phyloP scores from a whole-genome alignment of 768 basidiomycete species.

The Amanita inopinata region DNA sequence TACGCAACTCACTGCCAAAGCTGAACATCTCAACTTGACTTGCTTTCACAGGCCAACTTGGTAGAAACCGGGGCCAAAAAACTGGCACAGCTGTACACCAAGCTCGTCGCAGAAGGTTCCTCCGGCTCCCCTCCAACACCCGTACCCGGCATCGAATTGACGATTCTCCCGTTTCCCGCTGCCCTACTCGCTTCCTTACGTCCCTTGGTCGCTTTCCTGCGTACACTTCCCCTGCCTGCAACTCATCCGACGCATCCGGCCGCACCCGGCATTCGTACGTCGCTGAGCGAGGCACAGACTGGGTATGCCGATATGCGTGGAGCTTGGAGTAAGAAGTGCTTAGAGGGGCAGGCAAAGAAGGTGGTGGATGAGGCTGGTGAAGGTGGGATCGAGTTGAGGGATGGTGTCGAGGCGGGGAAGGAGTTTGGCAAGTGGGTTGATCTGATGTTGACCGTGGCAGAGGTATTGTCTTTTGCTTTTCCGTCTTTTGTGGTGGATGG shows the following conservation, averaged over 20 bases:
- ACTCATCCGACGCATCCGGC: constrained; percentile 83
- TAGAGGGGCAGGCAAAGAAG: constrained; percentile 63
- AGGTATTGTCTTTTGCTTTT: no score
- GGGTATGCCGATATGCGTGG: constrained; percentile 87
- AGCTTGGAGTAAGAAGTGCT: constrained; percentile 62
- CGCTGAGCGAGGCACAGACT: constrained; percentile 66
- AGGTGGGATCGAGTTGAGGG: constrained; percentile 45
- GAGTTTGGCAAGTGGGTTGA: constrained; percentile 71
- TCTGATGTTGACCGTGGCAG: constrained; percentile 51
- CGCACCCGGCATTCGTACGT: constrained; percentile 48
- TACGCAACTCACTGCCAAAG: constrained; percentile 15
- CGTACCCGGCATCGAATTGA: constrained; percentile 37
- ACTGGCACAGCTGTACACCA: constrained; percentile 74
- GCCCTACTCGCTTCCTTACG: constrained; percentile 41
- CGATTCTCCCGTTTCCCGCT: constrained; percentile 44
- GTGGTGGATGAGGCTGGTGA: constrained; percentile 36
- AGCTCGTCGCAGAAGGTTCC: constrained; percentile 78
- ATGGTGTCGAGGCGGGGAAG: constrained; percentile 53
- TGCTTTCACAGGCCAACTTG: constrained; percentile 43
- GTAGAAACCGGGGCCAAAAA: constrained; percentile 81
- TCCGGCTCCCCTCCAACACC: constrained; percentile 62
- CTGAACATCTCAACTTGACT: background rate
- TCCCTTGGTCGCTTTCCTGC: constrained; percentile 60
- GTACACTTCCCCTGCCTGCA: constrained; percentile 62
- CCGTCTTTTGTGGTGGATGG: no score